These are phyloP conservation scores for Ophiostoma sp. DNA, from an alignment of 2,329 filamentous ascomycete genomes.

Conservation along the genomic window DNA sequence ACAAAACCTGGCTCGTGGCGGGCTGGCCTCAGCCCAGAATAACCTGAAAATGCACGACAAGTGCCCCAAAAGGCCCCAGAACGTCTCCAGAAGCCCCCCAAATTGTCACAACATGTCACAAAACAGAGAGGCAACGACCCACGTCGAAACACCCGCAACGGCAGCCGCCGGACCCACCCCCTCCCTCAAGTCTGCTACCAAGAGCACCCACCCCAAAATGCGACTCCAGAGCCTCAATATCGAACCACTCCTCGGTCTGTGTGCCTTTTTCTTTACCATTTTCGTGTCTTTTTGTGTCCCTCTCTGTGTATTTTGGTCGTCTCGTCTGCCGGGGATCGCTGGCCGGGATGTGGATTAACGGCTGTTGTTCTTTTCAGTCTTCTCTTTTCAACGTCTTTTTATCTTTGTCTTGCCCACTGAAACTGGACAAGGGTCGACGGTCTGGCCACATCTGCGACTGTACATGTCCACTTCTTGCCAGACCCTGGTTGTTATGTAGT, in stretches of 20 bases:
- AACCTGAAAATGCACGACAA: neutral
- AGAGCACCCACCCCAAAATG: neutral
- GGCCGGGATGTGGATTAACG: neutral
- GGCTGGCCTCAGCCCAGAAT: conserved; percentile 13
- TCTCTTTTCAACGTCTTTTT: neutral
- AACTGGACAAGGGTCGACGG: neutral
- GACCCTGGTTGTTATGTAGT: neutral
- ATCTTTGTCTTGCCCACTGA: neutral
- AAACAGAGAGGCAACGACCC: neutral
- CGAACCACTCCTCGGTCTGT: neutral
- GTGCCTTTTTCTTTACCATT: neutral
- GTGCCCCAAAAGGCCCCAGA: neutral
- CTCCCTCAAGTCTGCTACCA: neutral
- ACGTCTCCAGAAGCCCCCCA: neutral
- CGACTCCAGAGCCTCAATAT: neutral
- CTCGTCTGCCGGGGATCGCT: conserved; percentile 17
- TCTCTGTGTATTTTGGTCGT: neutral
- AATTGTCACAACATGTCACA: neutral
- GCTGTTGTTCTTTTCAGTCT: neutral
- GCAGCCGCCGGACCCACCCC: neutral
- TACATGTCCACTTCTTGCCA: neutral
- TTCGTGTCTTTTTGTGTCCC: neutral
- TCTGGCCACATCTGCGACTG: conserved; percentile 13
- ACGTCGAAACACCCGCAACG: conserved; percentile 8
- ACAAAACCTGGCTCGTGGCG: conserved; percentile 1